Evolutionary conservation across 306 rosid genomes (phyloP).

Genomic region (Malus sieversii): DNA sequence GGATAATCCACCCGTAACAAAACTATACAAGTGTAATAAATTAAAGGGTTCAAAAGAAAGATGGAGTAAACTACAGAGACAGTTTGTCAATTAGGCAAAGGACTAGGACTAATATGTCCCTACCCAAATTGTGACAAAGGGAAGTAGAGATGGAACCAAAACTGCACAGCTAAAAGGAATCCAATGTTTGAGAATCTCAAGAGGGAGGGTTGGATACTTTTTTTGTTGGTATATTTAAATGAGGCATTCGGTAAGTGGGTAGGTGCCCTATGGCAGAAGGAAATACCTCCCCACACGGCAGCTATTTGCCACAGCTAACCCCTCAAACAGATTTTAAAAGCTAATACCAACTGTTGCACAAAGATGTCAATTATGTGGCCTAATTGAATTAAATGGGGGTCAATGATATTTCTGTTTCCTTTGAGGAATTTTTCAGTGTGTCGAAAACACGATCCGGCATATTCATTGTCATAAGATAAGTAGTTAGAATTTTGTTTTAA

Average conservation of each 20-base stretch:
- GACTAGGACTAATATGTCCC: no score
- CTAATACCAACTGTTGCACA: background rate
- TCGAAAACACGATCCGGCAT: no score
- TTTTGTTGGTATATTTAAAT: background rate
- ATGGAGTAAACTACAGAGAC: background rate
- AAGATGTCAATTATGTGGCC: background rate
- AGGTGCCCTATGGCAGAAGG: constrained; percentile 3
- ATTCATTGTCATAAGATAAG: no score
- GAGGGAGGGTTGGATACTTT: background rate
- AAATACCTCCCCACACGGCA: background rate
- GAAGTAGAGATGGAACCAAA: no score
- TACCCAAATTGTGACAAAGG: no score
- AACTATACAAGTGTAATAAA: background rate
- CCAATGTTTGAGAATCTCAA: constrained; percentile 2
- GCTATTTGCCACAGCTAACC: background rate
- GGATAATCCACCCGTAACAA: no score
- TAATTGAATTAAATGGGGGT: background rate
- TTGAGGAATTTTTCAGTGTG: no score
- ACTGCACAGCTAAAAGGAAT: background rate
- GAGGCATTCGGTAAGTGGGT: background rate
- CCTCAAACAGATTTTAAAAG: background rate
- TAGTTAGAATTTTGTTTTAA: no score
- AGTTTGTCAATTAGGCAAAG: background rate
- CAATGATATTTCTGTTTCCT: background rate
- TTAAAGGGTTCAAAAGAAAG: background rate